A percentile compares a stretch with the other conserved stretches of the same genome.
These are phyloP conservation scores for Margaritispora aquatica DNA, from an alignment of 495 filamentous ascomycete species.

Conservation along the genomic window DNA sequence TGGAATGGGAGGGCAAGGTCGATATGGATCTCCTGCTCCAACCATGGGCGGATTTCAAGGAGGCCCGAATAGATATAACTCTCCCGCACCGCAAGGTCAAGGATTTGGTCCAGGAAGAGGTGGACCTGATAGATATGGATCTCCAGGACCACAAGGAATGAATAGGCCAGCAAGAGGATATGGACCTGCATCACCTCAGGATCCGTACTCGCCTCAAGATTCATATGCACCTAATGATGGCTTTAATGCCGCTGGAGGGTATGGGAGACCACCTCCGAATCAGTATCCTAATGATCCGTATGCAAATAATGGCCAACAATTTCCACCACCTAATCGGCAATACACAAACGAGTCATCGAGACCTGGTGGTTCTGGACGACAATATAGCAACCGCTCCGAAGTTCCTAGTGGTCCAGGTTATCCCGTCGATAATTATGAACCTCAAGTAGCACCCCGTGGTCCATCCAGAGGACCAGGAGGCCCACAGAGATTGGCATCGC, in stretches of 20 bases:
- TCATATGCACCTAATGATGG: slow-evolving; percentile 10
- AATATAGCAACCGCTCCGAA: slow-evolving; percentile 13
- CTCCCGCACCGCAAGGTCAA: background rate
- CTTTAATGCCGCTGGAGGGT: slow-evolving; percentile 10
- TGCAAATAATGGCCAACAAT: slow-evolving; percentile 9
- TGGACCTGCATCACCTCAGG: background rate
- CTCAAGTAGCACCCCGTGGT: slow-evolving; percentile 9
- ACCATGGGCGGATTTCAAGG: background rate
- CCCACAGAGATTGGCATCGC: slow-evolving; percentile 13
- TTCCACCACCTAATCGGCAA: slow-evolving; percentile 14
- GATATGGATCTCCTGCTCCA: background rate
- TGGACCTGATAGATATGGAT: background rate
- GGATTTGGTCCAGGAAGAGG: slow-evolving; percentile 4
- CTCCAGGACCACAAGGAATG: background rate
- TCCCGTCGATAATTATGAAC: slow-evolving; percentile 9
- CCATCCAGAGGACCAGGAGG: slow-evolving; percentile 16
- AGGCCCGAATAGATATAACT: background rate
- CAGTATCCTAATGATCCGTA: slow-evolving; percentile 16
- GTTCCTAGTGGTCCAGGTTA: background rate
- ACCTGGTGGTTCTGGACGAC: slow-evolving; percentile 13
- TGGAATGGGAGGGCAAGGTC: slow-evolving; percentile 3
- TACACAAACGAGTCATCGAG: slow-evolving; percentile 15
- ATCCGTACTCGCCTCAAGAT: background rate
- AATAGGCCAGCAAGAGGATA: slow-evolving; percentile 14
- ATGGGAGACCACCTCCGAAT: slow-evolving; percentile 15